Base-by-base conservation (phyloP, 2,329 filamentous ascomycete species). In the Neonectria ditissima region DNA sequence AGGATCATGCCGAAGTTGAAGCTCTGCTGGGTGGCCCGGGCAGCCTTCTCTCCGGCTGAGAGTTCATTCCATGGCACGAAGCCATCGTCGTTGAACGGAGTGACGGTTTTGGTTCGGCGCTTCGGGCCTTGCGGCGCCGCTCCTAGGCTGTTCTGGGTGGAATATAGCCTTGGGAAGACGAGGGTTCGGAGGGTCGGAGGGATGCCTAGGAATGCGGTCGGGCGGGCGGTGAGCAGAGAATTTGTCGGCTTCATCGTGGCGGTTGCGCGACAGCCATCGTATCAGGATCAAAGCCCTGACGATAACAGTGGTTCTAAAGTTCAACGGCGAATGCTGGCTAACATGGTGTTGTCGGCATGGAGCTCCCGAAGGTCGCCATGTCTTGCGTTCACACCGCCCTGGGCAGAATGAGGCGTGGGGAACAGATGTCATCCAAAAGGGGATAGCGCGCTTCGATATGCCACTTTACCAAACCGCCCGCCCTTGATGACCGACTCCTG, bases 1-100 rank as follows among this genome's bases (percentile, higher is more conserved):
- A 93, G 70, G 9, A 97, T 88, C 66, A 97, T 80, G 69, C 91
- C 85, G 69, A 97, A 89, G 79, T 98, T 97, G 82, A 97, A 91
- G 16, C 91, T 92, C 79, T 97, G 95, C 79, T 97, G 94, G 1
- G 93, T 95, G 9, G 93, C 92, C 41, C 95, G 87, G 24, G 91
- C 91, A 3, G 90, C 89, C 78, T 97, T 97, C 77, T 97, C 95
- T 51, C 82, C 82, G 0, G 81, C 82, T 1, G 90, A 93, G 2
- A 98, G 86, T 58, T 96, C 85, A 3, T 83, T 85, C 95, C 95
- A 98, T 4, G 89, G 88, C 1, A 97, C 89, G 67, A 86, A 85
- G 8, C 95, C 95, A 74, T 93, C 91, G 72, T 97, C 95, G 72
- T 93, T 96, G 73, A 94, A 90, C 0, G 95, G 87, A 0, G 94